Base-by-base conservation (phyloP, 495 filamentous ascomycete species). In the Xylaria flabelliformis region DNA sequence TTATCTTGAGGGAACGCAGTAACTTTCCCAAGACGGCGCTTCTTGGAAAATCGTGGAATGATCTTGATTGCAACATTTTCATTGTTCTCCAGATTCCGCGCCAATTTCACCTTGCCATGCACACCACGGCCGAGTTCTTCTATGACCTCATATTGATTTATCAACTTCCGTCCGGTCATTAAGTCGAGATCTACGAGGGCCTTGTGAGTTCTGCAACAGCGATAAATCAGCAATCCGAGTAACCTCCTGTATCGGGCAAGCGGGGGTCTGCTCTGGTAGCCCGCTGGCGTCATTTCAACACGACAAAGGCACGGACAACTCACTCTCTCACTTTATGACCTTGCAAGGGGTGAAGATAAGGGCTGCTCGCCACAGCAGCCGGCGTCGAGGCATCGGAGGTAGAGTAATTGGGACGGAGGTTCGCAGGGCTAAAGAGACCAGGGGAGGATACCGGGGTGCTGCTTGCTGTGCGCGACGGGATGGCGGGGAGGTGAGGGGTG, bases 31-130 rank as follows among this genome's bases (percentile, higher is more conserved):
- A 99, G 85, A 17, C 94, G 93, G 48, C 94, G 90, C 72, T 92
- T 93, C 80, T 94, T 97, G 66, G 97, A 94, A 76, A 93, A 95
- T n/a, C 96, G 88, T 58, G 97, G 93, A 34, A 99, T 96, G 75
- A 99, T 98, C 82, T 98, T 99, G 86, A 99, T 97, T 21, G 96
- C 96, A 5, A 98, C 95, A 74, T 91, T 89, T 68, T 97, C 92
- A 67, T 88, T 88, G 0, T 90, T 95, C 42, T 89, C 85, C 9
- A 92, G 80, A 76, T 97, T 93, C 53, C 92, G 88, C 41, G 94
- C 97, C 50, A 97, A 85, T 83, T 99, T 99, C 67, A 99, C 96
- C 82, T 98, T 99, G 70, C 96, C 96, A 80, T 99, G 96, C 70
- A 96, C 91, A 50, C 96, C 96, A 53, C 95, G 92, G 44, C 96